Evolutionary conservation across 306 rosid genomes (phyloP).

Genomic region (Dicorynia guianensis): DNA sequence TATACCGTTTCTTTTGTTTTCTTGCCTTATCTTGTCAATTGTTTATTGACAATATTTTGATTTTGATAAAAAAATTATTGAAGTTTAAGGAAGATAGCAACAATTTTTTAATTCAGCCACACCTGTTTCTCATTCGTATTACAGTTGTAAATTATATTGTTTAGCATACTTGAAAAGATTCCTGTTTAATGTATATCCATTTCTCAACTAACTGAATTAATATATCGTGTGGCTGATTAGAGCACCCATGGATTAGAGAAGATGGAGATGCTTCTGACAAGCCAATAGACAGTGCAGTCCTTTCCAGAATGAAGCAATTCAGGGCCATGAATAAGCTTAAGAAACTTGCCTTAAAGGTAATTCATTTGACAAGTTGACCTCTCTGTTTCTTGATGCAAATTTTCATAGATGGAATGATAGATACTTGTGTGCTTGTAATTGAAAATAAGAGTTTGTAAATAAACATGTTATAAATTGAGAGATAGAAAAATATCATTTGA

Average conservation of each 20-base stretch:
- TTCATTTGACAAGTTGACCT: slow-evolving; percentile 20
- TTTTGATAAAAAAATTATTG: not conserved
- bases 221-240: slow-evolving; percentile 52
- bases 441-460: not conserved
- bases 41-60: slow-evolving; percentile 12
- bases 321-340: slow-evolving; percentile 95
- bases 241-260: slow-evolving; percentile 91
- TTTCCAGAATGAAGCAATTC: slow-evolving; percentile 95
- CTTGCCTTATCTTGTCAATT: slow-evolving; percentile 7
- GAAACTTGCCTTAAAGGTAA: slow-evolving; percentile 88
- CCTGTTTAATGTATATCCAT: not conserved
- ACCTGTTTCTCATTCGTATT: not conserved
- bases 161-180: slow-evolving; percentile 17
- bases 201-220: slow-evolving; percentile 40
- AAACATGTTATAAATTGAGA: not conserved
- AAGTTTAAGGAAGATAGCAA: slow-evolving; percentile 1
- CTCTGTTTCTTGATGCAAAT: not conserved
- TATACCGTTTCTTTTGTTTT: not conserved
- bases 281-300: slow-evolving; percentile 92
- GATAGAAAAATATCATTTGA: not conserved
- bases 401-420: slow-evolving; percentile 20
- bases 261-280: slow-evolving; percentile 86
- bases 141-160: not conserved
- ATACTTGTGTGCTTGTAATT: not conserved
- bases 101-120: not conserved